A percentile compares a stretch with the other conserved stretches of the same genome.
phyloP scores from a whole-genome alignment of 2,329 filamentous ascomycete species.

The Neurospora crassa region DNA sequence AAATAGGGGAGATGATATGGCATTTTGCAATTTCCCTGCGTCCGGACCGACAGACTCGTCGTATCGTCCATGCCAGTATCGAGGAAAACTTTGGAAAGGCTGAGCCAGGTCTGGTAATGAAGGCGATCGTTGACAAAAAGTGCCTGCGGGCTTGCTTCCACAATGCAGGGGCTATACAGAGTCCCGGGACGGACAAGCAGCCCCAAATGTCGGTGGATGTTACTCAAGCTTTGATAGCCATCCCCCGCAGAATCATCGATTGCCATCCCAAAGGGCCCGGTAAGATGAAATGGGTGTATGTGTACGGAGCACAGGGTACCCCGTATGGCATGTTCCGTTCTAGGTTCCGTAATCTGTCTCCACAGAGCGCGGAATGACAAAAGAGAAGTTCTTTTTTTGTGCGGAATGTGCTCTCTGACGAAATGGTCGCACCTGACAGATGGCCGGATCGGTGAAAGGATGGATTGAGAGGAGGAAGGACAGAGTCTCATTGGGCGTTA shows the following conservation, averaged over 20 bases:
- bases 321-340: background rate
- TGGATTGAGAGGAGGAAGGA: background rate
- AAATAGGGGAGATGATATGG: background rate
- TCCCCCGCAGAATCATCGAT: conserved; percentile 4
- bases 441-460: background rate
- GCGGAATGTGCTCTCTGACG: background rate
- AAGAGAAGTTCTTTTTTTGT: background rate
- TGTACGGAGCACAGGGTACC: background rate
- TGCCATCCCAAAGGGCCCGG: background rate
- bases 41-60: background rate
- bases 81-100: background rate
- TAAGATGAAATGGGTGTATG: background rate
- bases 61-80: background rate
- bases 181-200: conserved; percentile 3
- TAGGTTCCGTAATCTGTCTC: background rate
- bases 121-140: background rate
- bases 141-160: conserved; percentile 9
- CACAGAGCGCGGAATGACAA: background rate
- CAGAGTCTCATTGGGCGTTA: background rate
- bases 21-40: background rate
- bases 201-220: conserved; percentile 5
- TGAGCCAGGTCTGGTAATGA: background rate
- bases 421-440: background rate
- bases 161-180: conserved; percentile 12
- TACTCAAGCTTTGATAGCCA: conserved; percentile 5